These are phyloP conservation scores for Diaporthe sp. DNA, from an alignment of 2,329 filamentous ascomycete genomes.

Conservation along the genomic window DNA sequence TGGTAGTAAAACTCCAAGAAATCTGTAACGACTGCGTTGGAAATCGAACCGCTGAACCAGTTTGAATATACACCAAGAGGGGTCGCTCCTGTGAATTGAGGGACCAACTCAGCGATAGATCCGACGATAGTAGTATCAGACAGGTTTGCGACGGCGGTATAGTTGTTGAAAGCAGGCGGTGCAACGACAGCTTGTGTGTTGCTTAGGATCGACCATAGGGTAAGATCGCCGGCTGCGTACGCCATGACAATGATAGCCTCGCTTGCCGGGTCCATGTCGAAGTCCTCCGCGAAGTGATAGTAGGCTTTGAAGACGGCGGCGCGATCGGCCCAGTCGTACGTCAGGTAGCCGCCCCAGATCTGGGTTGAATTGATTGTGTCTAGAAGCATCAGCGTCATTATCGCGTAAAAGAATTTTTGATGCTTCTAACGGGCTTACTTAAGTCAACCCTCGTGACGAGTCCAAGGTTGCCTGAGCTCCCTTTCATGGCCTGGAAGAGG, in stretches of 20 bases:
- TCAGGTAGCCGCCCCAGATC: constrained; percentile 50
- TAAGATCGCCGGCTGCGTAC: neutral
- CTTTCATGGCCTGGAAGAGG: constrained; percentile 61
- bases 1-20: constrained; percentile 50
- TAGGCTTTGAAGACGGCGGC: constrained; percentile 48
- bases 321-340: constrained; percentile 45
- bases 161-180: constrained; percentile 20
- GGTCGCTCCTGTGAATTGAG: constrained; percentile 15
- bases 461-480: constrained; percentile 63
- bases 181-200: neutral
- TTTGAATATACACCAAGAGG: constrained; percentile 24
- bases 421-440: neutral
- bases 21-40: constrained; percentile 39
- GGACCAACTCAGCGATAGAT: constrained; percentile 7
- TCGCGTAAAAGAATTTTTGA: neutral
- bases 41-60: constrained; percentile 40
- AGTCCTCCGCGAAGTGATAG: constrained; percentile 48
- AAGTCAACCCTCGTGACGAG: constrained; percentile 51
- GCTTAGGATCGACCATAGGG: neutral
- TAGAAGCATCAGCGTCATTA: constrained; percentile 12
- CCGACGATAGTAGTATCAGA: neutral
- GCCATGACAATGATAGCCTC: constrained; percentile 46
- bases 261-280: constrained; percentile 46
- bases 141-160: neutral
- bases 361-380: constrained; percentile 45